Base-by-base conservation (phyloP, 495 filamentous ascomycete species). In the Penicillium tannophilum region DNA sequence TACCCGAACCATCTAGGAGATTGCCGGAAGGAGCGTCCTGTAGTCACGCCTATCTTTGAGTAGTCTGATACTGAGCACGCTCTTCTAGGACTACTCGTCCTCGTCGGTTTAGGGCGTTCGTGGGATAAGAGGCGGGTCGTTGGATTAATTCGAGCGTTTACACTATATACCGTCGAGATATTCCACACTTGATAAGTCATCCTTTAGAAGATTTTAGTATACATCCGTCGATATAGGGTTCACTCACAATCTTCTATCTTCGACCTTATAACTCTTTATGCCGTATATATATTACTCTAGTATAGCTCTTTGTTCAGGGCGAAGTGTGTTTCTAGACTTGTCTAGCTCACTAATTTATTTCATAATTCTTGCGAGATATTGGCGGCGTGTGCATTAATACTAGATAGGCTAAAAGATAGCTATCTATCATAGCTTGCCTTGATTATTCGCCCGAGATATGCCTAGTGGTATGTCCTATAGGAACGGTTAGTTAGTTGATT, bases 141-240 rank as follows among this genome's bases (percentile, higher is more conserved):
- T 45, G 6, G 42, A 45, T 7, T 1, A 46, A 10, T 46, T 1
- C 24, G 47, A 33, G 47, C 26, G 23, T 50, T 33, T 50, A 16
- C 16, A 50, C 28, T 11, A 2, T 50, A 24, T 50, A 24, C 10
- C 26, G 47, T 50, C 2, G 26, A 33, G 26, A 16, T 33, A 4
- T 28, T n/a, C 2, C 47, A 9, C 28, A 50, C 26, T 33, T 50
- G 28, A 17, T 16, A 48, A 50, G 47, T 33, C 2, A 50, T 9
- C 10, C 47, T 46, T 50, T 4, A 50, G 19, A 50, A 50, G 24
- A 31, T 50, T 16, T 50, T 6, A 50, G 47, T 33, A 50, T 50
- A 50, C 16, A n/a, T 33, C 47, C 26, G 5, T 2, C 28, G 24
- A 50, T 50, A 49, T 49, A 16, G 24, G 24, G 47, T 16, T 5